Evolutionary conservation across 2,329 filamentous ascomycete species (phyloP), one percentile per base, ranked within the genome.

Genomic region (Penicillium rolfsii): DNA sequence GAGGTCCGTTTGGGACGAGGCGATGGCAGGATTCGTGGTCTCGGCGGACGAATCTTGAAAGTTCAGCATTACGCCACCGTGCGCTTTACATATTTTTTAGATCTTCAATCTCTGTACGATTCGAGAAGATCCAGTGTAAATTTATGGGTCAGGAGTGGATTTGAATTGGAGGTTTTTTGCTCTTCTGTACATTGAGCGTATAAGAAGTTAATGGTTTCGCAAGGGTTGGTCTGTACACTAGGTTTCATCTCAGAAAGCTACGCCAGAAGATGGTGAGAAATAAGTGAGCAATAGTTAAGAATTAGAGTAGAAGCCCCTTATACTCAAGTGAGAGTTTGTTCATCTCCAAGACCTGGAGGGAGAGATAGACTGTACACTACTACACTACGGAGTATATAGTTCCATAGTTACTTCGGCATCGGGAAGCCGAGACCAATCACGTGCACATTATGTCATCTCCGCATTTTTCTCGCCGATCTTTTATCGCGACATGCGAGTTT

Each of bases 1-100:
- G 73, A 64, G 55, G 56, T 53, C 60, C 22, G 66, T 74, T 59
- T 77, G 74, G 74, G 60, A 71, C 4, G 70, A 76, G 49, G 71
- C 67, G 9, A 67, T 71, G 62, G 59, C 61, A 26, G 64, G 62
- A 7, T 60, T 69, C 64, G 64, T 68, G 52, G 57, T 66, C 7
- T 58, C 57, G 8, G 52, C 52, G 55, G 59, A 68, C 28, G 63
- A 67, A 58, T 26, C 43, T 36, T 61, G 26, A 61, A 41, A 22
- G 11, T 7, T 28, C 16, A 22, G 12, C 19, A 9, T 52, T 24
- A 48, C 6, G 16, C 43, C 43, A 28, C 14, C 14, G 7, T 33
- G 38, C 16, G 38, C 35, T n/a, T 54, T 22, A 38, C 16, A 26
- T 33, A 5, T 12, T 46, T 33, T 59, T 24, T 7, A 48, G 30